A percentile compares a stretch with the other conserved stretches of the same genome.
Conservation (phyloP, 176 grass and related monocot species). For the Neostapfia colusana region DNA sequence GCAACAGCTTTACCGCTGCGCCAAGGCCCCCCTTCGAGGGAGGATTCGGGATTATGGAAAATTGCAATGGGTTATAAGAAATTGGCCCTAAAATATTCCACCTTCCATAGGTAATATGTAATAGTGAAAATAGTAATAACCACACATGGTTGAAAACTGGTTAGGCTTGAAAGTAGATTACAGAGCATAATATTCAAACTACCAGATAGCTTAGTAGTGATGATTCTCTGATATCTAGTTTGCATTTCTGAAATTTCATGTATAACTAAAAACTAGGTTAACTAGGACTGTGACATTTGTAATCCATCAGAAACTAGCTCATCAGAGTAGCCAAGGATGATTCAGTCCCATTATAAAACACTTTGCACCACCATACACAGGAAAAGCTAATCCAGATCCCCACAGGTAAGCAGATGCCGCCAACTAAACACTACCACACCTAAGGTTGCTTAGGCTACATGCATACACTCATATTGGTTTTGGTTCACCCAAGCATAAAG, state of each 20-base stretch:
- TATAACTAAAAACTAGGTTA: background rate
- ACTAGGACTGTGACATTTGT: background rate
- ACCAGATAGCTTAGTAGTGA: background rate
- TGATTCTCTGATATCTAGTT: background rate
- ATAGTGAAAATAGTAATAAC: too few species aligned
- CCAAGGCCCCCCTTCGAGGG: too few species aligned
- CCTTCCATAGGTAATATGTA: too few species aligned
- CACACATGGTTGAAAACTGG: background rate
- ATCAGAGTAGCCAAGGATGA: background rate
- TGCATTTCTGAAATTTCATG: background rate
- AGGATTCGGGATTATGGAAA: too few species aligned
- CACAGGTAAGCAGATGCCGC: conserved; percentile 4
- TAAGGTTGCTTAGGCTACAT: too few species aligned
- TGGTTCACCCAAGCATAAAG: background rate
- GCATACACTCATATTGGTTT: background rate
- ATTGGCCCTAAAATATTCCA: too few species aligned
- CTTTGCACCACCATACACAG: background rate
- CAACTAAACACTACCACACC: too few species aligned
- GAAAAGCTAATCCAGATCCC: background rate
- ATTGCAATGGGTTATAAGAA: too few species aligned
- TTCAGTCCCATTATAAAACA: conserved; percentile 12
- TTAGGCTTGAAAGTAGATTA: background rate
- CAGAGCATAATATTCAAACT: background rate
- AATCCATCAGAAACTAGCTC: background rate
- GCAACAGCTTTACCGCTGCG: too few species aligned